A percentile compares a stretch with the other conserved stretches of the same genome.
Evolutionary conservation across 2,329 filamentous ascomycete species (phyloP).

Genomic region (Venturia pyrina): DNA sequence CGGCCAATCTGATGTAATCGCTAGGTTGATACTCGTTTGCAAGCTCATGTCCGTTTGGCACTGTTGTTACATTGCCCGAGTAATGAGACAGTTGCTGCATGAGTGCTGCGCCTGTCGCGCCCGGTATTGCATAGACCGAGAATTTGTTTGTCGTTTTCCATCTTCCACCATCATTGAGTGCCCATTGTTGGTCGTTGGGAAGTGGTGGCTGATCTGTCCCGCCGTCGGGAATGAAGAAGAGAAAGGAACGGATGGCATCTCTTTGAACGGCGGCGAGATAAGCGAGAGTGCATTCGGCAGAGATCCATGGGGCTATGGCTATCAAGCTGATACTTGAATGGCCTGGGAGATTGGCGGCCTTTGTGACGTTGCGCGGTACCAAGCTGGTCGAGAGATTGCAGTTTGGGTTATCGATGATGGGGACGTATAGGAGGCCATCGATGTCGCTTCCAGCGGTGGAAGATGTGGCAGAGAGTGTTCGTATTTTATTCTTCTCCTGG

Average conservation of each 20-base stretch:
- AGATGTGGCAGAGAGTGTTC: constrained; percentile 63
- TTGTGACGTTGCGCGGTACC: constrained; percentile 67
- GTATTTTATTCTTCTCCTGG: constrained; percentile 47
- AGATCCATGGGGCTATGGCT: constrained; percentile 81
- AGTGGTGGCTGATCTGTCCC: constrained; percentile 53
- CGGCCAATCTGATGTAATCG: constrained; percentile 42
- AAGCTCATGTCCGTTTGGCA: constrained; percentile 31
- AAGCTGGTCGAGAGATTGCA: constrained; percentile 56
- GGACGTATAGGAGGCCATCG: constrained; percentile 77
- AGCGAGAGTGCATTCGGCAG: constrained; percentile 57
- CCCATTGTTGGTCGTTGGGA: constrained; percentile 56
- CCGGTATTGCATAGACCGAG: constrained; percentile 75
- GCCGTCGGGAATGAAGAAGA: constrained; percentile 44
- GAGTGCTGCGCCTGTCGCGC: constrained; percentile 54
- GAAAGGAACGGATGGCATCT: constrained; percentile 49
- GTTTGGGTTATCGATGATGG: constrained; percentile 51
- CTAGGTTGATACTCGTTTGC: constrained; percentile 26
- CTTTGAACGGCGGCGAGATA: constrained; percentile 56
- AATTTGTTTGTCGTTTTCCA: constrained; percentile 66
- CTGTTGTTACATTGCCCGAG: constrained; percentile 58
- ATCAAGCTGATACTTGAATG: constrained; percentile 61
- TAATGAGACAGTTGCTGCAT: constrained; percentile 66
- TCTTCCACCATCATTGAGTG: constrained; percentile 54
- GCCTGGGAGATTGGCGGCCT: constrained; percentile 54
- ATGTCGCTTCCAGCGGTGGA: constrained; percentile 52